These are phyloP conservation scores for Tetrapisispora pingtungensis DNA, from an alignment of 805 yeast genomes.

Conservation along the genomic window DNA sequence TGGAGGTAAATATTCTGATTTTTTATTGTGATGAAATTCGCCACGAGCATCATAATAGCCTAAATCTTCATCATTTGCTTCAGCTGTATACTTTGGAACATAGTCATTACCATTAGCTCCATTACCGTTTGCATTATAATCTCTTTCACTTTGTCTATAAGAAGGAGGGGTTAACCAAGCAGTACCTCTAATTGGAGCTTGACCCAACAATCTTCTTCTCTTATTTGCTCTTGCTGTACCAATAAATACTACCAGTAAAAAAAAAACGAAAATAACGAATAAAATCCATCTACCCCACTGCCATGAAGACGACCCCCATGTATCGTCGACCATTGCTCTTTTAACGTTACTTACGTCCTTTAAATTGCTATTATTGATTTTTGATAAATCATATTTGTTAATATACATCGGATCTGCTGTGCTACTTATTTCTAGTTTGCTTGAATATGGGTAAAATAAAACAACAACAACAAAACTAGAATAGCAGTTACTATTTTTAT, in stretches of 20 bases:
- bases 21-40: slow-evolving; percentile 31
- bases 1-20: slow-evolving; percentile 16
- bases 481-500: too few species aligned
- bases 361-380: not conserved
- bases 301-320: slow-evolving; percentile 9
- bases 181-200: slow-evolving; percentile 52
- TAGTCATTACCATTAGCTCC: slow-evolving; percentile 32
- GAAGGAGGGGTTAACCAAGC: slow-evolving; percentile 46
- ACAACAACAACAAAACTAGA: too few species aligned
- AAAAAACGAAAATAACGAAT: slow-evolving; percentile 12
- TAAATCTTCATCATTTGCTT: slow-evolving; percentile 57
- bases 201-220: slow-evolving; percentile 19
- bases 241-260: slow-evolving; percentile 5
- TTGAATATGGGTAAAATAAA: too few species aligned
- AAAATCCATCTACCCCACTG: slow-evolving; percentile 29
- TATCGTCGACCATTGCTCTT: slow-evolving; percentile 1
- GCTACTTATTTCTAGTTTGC: too few species aligned
- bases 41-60: slow-evolving; percentile 66
- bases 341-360: too few species aligned
- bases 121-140: slow-evolving; percentile 29
- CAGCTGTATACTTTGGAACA: slow-evolving; percentile 58
- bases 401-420: not conserved
- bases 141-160: slow-evolving; percentile 52
- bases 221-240: slow-evolving; percentile 7
- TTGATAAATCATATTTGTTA: not conserved